These are phyloP conservation scores for Closterium sp. DNA, from an alignment of 139 green algal genomes.

Conservation along the genomic window DNA sequence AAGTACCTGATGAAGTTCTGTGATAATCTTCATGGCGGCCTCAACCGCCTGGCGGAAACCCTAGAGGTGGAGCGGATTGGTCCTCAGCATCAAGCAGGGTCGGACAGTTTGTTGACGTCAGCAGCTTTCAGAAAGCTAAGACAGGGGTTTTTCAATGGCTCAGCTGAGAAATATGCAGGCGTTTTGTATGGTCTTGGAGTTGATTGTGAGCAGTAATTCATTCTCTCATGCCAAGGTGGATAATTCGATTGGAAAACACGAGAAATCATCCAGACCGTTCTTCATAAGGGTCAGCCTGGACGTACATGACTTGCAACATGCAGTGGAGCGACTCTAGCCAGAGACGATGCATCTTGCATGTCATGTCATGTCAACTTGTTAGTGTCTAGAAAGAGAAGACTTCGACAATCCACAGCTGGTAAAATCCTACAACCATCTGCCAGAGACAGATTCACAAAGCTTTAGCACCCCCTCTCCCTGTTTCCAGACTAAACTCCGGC, in stretches of 20 bases:
- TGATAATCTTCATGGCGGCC: conserved; percentile 91
- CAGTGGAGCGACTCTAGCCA: too few relatives aligned
- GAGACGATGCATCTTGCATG: too few relatives aligned
- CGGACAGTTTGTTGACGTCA: conserved; percentile 86
- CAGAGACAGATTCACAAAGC: neutral
- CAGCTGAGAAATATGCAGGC: conserved; percentile 68
- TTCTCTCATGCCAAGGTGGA: neutral
- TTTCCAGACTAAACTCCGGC: neutral
- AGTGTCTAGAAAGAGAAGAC: neutral
- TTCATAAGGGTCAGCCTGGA: too few relatives aligned
- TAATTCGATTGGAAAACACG: too few relatives aligned
- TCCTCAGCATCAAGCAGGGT: conserved; percentile 74
- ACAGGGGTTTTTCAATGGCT: conserved; percentile 76
- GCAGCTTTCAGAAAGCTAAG: conserved; percentile 91
- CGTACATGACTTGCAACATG: too few relatives aligned
- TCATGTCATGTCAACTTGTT: neutral
- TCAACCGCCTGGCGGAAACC: conserved; percentile 94
- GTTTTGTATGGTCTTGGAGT: conserved; percentile 91
- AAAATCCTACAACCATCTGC: too few relatives aligned
- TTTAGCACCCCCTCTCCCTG: neutral
- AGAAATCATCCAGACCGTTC: too few relatives aligned
- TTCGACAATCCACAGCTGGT: neutral
- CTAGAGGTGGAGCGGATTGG: conserved; percentile 92
- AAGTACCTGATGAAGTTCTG: conserved; percentile 98
- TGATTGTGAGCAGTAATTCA: conserved; percentile 59